A percentile compares a stretch with the other conserved stretches of the same genome.
phyloP scores from a whole-genome alignment of 2,329 filamentous ascomycete genomes.

The Aspergillus sp. region DNA sequence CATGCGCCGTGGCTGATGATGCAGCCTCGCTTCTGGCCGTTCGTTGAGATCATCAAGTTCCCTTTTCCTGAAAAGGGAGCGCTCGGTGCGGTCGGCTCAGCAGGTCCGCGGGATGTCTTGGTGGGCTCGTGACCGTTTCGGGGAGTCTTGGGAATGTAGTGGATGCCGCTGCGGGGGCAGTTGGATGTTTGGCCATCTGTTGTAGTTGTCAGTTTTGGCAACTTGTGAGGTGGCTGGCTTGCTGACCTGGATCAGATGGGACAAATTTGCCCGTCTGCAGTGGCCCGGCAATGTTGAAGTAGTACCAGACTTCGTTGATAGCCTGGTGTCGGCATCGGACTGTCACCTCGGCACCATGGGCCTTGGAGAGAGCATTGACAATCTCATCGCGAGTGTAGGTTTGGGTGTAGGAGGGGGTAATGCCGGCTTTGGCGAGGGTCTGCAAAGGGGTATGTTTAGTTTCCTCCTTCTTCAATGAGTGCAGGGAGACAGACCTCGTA shows the following conservation, averaged over 20 bases:
- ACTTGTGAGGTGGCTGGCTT: background rate
- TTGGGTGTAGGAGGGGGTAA: conserved; percentile 52
- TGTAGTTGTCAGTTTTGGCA: background rate
- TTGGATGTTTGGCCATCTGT: conserved; percentile 60
- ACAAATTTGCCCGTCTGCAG: conserved; percentile 40
- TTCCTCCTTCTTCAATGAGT: background rate
- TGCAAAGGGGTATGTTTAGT: conserved; percentile 27
- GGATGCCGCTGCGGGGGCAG: conserved; percentile 64
- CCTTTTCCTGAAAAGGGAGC: conserved; percentile 60
- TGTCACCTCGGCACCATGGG: conserved; percentile 58
- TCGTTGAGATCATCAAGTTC: conserved; percentile 56
- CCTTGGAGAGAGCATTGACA: conserved; percentile 57
- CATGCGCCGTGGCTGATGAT: conserved; percentile 68
- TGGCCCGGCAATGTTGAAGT: conserved; percentile 61
- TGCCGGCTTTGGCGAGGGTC: conserved; percentile 63
- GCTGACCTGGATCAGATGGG: conserved; percentile 38
- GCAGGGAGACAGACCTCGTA: conserved; percentile 52
- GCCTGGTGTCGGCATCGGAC: conserved; percentile 56
- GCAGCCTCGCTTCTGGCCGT: conserved; percentile 55
- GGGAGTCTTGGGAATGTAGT: conserved; percentile 63
- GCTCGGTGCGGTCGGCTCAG: conserved; percentile 35
- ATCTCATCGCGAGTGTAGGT: conserved; percentile 65
- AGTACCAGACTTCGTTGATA: conserved; percentile 62
- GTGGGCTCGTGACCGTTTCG: conserved; percentile 38
- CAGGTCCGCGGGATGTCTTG: conserved; percentile 33